Evolutionary conservation across 345 rosid genomes (phyloP).

Genomic region (Gynandropsis gynandra): DNA sequence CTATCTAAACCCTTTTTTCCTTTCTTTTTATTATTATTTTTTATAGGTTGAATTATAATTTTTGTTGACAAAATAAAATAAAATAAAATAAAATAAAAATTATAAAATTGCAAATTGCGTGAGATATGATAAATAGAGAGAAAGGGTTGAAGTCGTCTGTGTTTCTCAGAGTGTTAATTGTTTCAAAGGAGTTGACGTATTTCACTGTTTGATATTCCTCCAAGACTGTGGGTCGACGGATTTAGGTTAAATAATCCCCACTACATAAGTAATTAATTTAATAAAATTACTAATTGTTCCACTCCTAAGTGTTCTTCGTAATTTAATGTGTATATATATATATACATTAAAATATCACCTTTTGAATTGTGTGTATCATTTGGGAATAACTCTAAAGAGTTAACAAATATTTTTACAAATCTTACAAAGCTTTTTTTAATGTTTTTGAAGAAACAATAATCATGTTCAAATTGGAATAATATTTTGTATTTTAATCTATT

Average conservation of each 20-base stretch:
- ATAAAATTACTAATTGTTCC: conserved; percentile 17
- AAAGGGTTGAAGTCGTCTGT: neutral
- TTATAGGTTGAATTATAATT: neutral
- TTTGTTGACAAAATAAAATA: neutral
- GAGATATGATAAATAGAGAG: neutral
- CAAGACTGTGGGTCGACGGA: conserved; percentile 15
- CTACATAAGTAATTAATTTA: neutral
- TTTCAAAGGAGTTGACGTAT: conserved; percentile 12
- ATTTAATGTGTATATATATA: too few relatives aligned
- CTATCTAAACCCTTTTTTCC: neutral
- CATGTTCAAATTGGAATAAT: too few relatives aligned
- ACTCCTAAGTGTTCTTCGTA: too few relatives aligned
- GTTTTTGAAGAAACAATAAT: too few relatives aligned
- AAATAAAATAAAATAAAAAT: neutral
- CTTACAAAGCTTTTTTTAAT: too few relatives aligned
- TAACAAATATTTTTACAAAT: too few relatives aligned
- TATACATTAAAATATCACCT: too few relatives aligned
- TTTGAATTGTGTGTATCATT: too few relatives aligned
- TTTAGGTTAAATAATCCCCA: conserved; percentile 3
- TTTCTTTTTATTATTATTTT: neutral
- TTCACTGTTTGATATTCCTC: conserved; percentile 15
- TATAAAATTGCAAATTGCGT: neutral
- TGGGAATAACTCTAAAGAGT: too few relatives aligned
- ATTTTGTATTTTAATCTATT: too few relatives aligned
- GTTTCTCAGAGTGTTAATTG: conserved; percentile 3